Evolutionary conservation across 371 early-diverging fungal species (phyloP), one percentile per base, ranked within the genome.

Genomic region (Gilbertella persicaria): DNA sequence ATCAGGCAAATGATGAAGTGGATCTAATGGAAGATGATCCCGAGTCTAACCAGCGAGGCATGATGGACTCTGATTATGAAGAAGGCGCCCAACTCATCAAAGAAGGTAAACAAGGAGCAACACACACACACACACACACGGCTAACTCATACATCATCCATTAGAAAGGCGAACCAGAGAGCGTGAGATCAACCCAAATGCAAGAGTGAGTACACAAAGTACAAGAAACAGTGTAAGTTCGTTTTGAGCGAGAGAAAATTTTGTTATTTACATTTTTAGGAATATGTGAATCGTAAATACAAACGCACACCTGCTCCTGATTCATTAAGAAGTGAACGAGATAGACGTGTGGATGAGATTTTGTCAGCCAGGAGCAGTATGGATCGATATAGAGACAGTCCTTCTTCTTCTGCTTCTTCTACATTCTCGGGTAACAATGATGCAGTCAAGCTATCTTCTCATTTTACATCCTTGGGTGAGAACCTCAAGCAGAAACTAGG

Each of bases 1-100:
- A 87, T 60, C 78, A 81, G 41, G 83, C 77, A 36, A 72, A 77
- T 44, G 75, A 77, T 52, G 71, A 78, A 17, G 69, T 71, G 37
- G 68, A 62, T n/a, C 56, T 64, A 7, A 69, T 59, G 39, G 20
- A 42, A 19, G 39, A 53, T n/a, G 73, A 74, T n/a, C 55, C 60
- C 0, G 77, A 77, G 13, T 30, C 62, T 5, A 67, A 66, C 33
- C 67, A 67, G 19, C 64, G 71, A 19, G 42, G 43, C 35, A 33
- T 60, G 1, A 23, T 74, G 5, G 64, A 68, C 53, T 61, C 66
- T 6, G 80, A 80, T 14, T 55, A 67, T 33, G 73, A 75, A 16
- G 84, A 83, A 50, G 83, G 77, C 13, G 66, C 62, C 9, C 62
- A 52, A 12, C 55, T 78, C n/a, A 50, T 77, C 3, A 49, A 58